Base-by-base conservation (phyloP, 306 rosid genomes). In the Macrotyloma uniflorum region DNA sequence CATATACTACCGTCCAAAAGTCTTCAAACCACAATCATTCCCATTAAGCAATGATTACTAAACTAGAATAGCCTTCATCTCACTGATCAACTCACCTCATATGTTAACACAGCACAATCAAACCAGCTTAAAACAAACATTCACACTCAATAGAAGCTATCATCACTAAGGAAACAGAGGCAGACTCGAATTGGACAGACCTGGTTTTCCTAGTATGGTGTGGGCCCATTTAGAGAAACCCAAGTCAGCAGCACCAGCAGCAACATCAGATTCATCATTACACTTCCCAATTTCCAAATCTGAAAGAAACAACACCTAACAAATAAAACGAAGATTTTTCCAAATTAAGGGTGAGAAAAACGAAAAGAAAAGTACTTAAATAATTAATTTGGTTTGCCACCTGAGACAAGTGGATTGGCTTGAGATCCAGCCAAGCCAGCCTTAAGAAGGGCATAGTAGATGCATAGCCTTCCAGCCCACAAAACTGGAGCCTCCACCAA, bases 151-250 rank as follows among this genome's bases (percentile, higher is more conserved):
- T 8, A 24, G 16, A 23, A 26, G 38, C 20, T 2, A 57, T 57
- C 57, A 57, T 14, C 30, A 45, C 7, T 8, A 70, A 32, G 18
- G 14, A 14, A 28, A 35, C 15, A 11, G 15, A 66, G 32, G 10
- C 38, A 42, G 42, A 57, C 70, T 23, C 13, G 14, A 59, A 59
- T 14, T 28, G 22, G 6, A 72, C 66, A 59, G 19, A 94, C 98
- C 96, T 88, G 97, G 91, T 81, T 92, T 94, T 64, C 97, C 97
- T 57, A 85, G 85, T 46, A 94, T 79, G 62, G 67, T 30, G 46
- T 87, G 90, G 26, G 93, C 74, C 97, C 93, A 94, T 84, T 87
- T 90, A 63, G 97, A 94, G 83, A 94, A 94, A n/a, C 97, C 97
- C 91, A 92, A 85, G 83, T 94, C 97, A 66, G 65, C 81, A 72